Evolutionary conservation across 2,329 filamentous ascomycete species (phyloP).

Genomic region (Trichophaea hybrida): DNA sequence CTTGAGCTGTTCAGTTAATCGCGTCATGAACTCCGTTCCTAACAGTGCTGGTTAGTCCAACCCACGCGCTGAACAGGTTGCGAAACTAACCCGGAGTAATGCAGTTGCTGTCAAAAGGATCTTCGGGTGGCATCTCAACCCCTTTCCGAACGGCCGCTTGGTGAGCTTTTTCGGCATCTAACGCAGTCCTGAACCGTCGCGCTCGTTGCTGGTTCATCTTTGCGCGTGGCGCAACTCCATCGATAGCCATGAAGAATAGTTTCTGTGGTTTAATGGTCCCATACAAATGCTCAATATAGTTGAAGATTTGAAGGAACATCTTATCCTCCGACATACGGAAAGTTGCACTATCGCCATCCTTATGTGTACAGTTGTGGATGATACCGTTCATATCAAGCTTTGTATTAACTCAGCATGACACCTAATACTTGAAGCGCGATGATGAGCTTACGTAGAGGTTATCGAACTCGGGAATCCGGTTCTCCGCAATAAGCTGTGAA

Average conservation of each 20-base stretch:
- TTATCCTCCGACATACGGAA: constrained; percentile 93
- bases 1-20: constrained; percentile 80
- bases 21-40: constrained; percentile 91
- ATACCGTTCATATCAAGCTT: constrained; percentile 96
- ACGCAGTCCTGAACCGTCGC: constrained; percentile 71
- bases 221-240: constrained; percentile 89
- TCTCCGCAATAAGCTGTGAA: constrained; percentile 95
- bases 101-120: constrained; percentile 94
- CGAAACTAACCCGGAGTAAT: constrained; percentile 63
- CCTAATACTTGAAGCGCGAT: neutral
- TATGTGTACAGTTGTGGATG: constrained; percentile 98
- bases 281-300: constrained; percentile 97
- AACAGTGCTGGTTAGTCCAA: neutral
- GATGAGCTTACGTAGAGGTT: constrained; percentile 59
- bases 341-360: constrained; percentile 79
- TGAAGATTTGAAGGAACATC: constrained; percentile 99
- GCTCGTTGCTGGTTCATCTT: constrained; percentile 99
- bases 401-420: constrained; percentile 10
- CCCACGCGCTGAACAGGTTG: neutral
- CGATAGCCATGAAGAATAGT: constrained; percentile 98
- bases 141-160: constrained; percentile 87
- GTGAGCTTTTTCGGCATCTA: constrained; percentile 76
- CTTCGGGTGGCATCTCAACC: constrained; percentile 83
- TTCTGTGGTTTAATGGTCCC: constrained; percentile 98
- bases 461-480: constrained; percentile 97